Percentiles rank a stretch among this genome's conserved stretches.
These are phyloP conservation scores for Lipomyces kockii DNA, from an alignment of 805 yeast species.

Conservation along the genomic window DNA sequence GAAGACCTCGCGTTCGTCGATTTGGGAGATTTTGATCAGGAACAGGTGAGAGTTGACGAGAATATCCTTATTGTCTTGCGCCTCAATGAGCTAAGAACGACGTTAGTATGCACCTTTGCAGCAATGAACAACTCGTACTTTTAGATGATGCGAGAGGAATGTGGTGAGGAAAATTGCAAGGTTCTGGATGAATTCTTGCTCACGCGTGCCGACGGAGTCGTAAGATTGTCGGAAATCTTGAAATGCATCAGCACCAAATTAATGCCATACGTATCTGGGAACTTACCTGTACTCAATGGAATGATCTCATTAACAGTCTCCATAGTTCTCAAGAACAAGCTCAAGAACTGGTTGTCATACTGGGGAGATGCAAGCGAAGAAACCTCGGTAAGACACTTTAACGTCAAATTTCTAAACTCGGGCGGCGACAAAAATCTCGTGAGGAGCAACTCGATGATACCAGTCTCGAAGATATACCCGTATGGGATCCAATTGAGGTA, in stretches of 20 bases:
- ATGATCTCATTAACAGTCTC: conserved; percentile 69
- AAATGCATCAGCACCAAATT: not conserved
- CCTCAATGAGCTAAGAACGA: conserved; percentile 45
- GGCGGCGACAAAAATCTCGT: conserved; percentile 75
- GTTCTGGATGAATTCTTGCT: conserved; percentile 94
- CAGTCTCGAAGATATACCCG: conserved; percentile 87
- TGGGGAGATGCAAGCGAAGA: conserved; percentile 63
- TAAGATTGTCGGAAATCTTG: conserved; percentile 74
- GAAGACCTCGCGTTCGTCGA: conserved; percentile 94
- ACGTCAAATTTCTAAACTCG: conserved; percentile 79
- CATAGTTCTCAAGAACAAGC: conserved; percentile 73
- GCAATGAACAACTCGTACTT: conserved; percentile 30
- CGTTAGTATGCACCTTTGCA: not conserved
- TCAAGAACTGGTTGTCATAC: conserved; percentile 61
- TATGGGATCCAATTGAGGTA: conserved; percentile 95
- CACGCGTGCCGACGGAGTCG: conserved; percentile 72
- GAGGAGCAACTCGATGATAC: conserved; percentile 71
- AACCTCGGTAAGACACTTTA: conserved; percentile 93
- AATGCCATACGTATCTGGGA: not conserved
- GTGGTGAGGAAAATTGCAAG: conserved; percentile 91
- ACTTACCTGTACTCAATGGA: conserved; percentile 52
- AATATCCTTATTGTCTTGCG: conserved; percentile 59
- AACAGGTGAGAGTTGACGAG: conserved; percentile 76
- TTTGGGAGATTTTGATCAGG: conserved; percentile 79
- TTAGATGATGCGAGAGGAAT: conserved; percentile 79